Percentiles rank a stretch among this genome's conserved stretches.
phyloP scores from a whole-genome alignment of 176 grass and related monocot species.

The Ananas comosus region DNA sequence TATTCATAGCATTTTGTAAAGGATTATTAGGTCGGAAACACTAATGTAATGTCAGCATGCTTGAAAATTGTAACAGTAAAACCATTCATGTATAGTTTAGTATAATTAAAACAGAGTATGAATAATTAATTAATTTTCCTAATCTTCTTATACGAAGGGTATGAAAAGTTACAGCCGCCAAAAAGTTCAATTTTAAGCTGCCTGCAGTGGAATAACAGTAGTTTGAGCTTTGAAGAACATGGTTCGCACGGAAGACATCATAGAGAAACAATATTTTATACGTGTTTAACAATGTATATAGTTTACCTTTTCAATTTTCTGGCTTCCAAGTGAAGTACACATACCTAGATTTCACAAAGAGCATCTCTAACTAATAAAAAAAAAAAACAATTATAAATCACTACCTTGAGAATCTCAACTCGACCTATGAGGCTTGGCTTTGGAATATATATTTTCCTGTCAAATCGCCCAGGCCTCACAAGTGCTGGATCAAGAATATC shows the following conservation, averaged over 20 bases:
- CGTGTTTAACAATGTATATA: background rate
- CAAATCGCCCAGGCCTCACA: constrained; percentile 30
- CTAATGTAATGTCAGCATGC: background rate
- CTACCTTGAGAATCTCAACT: constrained; percentile 39
- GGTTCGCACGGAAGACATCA: background rate
- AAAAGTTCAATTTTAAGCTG: too few relatives aligned
- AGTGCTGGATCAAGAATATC: constrained; percentile 37
- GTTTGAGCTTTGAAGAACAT: background rate
- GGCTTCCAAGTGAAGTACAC: background rate
- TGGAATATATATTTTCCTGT: constrained; percentile 35
- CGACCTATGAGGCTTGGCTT: constrained; percentile 32
- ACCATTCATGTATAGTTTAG: too few relatives aligned
- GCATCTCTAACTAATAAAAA: background rate
- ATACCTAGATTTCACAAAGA: background rate
- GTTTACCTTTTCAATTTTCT: background rate
- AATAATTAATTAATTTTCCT: too few relatives aligned
- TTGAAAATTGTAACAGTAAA: background rate
- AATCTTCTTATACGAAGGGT: too few relatives aligned
- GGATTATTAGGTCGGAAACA: background rate
- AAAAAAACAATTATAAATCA: background rate
- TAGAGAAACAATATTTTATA: background rate
- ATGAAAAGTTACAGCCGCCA: too few relatives aligned
- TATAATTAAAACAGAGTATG: too few relatives aligned
- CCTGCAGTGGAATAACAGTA: background rate
- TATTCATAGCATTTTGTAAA: background rate